Conservation (phyloP, 1,284 basidiomycete genomes). For the Cutaneotrichosporon cutaneum region DNA sequence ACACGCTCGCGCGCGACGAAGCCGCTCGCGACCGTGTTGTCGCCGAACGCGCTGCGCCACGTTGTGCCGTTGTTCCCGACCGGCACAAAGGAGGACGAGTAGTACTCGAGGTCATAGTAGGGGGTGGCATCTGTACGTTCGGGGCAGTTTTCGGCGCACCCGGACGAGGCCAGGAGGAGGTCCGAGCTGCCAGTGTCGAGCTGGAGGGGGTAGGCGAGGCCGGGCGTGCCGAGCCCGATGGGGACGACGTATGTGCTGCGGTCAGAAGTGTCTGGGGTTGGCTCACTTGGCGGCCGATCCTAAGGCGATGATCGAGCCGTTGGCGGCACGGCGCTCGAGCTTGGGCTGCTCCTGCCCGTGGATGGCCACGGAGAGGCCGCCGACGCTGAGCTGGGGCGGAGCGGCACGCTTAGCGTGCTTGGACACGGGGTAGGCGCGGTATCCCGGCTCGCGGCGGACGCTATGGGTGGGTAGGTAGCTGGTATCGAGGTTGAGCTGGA, state of each 20-base stretch:
- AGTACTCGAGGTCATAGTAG: conserved; percentile 36
- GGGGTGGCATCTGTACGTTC: conserved; percentile 29
- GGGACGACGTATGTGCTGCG: conserved; percentile 44
- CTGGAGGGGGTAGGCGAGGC: conserved; percentile 43
- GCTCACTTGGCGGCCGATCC: conserved; percentile 14
- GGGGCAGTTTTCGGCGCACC: conserved; percentile 40
- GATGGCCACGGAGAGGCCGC: conserved; percentile 10
- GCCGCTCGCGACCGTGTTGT: conserved; percentile 37
- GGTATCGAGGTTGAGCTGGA: not conserved
- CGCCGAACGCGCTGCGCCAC: conserved; percentile 38
- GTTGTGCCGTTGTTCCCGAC: conserved; percentile 35
- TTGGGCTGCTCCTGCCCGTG: conserved; percentile 1
- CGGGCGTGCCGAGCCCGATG: conserved; percentile 41
- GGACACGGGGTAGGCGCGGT: not conserved
- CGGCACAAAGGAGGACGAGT: conserved; percentile 27
- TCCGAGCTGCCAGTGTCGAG: conserved; percentile 49
- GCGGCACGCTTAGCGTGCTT: not conserved
- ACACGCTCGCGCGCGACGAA: conserved; percentile 41
- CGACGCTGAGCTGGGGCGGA: conserved; percentile 7
- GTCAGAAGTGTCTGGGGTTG: not conserved
- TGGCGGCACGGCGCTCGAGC: conserved; percentile 1
- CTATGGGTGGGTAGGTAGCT: not conserved
- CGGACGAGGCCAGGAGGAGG: conserved; percentile 42
- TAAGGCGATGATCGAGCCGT: conserved; percentile 19
- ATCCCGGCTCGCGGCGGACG: not conserved